phyloP scores from a whole-genome alignment of 2,329 filamentous ascomycete genomes.

The Claviceps sp. region DNA sequence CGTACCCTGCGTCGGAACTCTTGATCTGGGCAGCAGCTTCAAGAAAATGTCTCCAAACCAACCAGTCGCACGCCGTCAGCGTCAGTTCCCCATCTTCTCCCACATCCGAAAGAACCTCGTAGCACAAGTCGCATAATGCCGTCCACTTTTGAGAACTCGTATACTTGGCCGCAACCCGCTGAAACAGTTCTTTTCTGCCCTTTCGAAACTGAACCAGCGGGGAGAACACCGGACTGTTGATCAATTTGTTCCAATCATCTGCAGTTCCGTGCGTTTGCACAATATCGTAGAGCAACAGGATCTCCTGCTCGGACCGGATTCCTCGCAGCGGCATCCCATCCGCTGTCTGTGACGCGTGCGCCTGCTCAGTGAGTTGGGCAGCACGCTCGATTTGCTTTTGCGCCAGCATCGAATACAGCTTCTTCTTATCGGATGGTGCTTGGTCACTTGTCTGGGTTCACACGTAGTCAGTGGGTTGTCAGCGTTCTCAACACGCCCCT shows the following conservation, averaged over 20 bases:
- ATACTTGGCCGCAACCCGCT: constrained; percentile 26
- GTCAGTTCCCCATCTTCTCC: constrained; percentile 24
- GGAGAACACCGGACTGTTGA: constrained; percentile 25
- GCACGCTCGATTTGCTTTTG: constrained; percentile 38
- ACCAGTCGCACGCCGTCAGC: constrained; percentile 32
- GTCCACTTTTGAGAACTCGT: constrained; percentile 28
- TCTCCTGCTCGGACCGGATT: constrained; percentile 35
- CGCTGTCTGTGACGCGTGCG: constrained; percentile 8
- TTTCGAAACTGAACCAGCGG: constrained; percentile 30
- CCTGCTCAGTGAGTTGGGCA: constrained; percentile 30
- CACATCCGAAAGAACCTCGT: constrained; percentile 25
- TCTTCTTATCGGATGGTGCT: constrained; percentile 33
- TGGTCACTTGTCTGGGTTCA: constrained; percentile 29
- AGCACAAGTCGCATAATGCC: constrained; percentile 29
- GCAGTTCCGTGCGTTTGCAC: constrained; percentile 28
- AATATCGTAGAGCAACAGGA: constrained; percentile 35
- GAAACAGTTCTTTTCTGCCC: constrained; percentile 33
- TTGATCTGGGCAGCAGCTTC: constrained; percentile 22
- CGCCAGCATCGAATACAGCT: constrained; percentile 37
- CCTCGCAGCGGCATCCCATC: constrained; percentile 14
- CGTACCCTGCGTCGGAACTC: constrained; percentile 21
- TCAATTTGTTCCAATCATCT: constrained; percentile 27
- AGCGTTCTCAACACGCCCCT: too few species aligned
- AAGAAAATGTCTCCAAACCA: constrained; percentile 26
- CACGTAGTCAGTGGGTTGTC: constrained; percentile 1